These are phyloP conservation scores for Candida silvicultrix DNA, from an alignment of 805 yeast species.

Conservation along the genomic window DNA sequence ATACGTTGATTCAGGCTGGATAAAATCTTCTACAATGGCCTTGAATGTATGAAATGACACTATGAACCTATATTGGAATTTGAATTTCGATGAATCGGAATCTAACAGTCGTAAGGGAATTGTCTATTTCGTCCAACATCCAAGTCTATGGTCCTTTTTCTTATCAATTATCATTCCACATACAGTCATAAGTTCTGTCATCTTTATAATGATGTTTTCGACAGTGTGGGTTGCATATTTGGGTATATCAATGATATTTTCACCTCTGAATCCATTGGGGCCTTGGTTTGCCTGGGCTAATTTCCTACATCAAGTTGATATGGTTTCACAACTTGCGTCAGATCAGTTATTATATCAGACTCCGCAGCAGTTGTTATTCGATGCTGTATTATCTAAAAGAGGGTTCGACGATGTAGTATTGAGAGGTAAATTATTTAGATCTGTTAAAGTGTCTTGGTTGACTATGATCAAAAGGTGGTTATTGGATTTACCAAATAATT, in stretches of 20 bases:
- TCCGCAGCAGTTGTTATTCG: constrained; percentile 41
- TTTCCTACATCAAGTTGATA: constrained; percentile 35
- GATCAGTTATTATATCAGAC: constrained; percentile 39
- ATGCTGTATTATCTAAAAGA: constrained; percentile 38
- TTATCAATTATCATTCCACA: constrained; percentile 41
- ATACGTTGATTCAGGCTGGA: too few relatives aligned
- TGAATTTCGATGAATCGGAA: too few relatives aligned
- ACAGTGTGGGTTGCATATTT: constrained; percentile 14
- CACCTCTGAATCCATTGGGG: constrained; percentile 38
- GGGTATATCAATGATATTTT: constrained; percentile 32
- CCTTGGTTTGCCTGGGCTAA: constrained; percentile 38
- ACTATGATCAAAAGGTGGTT: constrained; percentile 25
- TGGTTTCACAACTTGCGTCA: constrained; percentile 36
- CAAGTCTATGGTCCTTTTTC: constrained; percentile 41
- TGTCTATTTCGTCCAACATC: constrained; percentile 31
- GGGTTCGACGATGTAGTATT: constrained; percentile 39
- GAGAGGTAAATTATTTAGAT: constrained; percentile 29
- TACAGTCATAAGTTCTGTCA: constrained; percentile 29
- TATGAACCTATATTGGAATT: too few relatives aligned
- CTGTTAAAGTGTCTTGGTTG: constrained; percentile 19
- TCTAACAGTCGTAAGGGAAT: constrained; percentile 26
- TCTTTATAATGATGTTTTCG: constrained; percentile 28
- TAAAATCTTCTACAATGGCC: too few relatives aligned
- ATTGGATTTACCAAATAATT: constrained; percentile 28
- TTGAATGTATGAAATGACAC: too few relatives aligned